Evolutionary conservation across 495 filamentous ascomycete species (phyloP), one percentile per base, ranked within the genome.

Genomic region (Pseudevernia furfuracea): DNA sequence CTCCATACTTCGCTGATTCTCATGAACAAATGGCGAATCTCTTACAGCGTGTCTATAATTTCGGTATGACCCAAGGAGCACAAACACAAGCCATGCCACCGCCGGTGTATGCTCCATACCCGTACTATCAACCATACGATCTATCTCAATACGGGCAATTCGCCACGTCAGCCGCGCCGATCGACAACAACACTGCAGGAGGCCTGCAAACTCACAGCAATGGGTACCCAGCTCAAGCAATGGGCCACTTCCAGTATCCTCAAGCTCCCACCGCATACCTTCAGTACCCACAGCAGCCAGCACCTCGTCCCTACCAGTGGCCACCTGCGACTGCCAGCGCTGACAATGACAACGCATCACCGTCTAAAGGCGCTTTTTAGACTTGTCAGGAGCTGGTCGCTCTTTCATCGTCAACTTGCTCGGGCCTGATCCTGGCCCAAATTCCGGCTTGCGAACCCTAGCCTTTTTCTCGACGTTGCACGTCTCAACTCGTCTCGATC

Each of bases 11-110:
- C 21, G 25, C 19, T 14, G 58, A 70, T 38, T 38, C 58, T 58
- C 60, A 61, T 21, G 64, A 71, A 15, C 52, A 67, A 17, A 59
- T 71, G 58, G 60, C 60, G 5, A 60, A 63, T 17, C 60, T 66
- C 10, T 72, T 69, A 34, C 69, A 70, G 60, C 66, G 67, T 19
- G 67, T 69, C n/a, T 46, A 71, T 19, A 64, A 59, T 7, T 58
- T 69, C 56, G 70, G 70, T 25, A 68, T 72, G 57, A 53, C 62
- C 25, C 66, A 72, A 23, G 70, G 67, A 6, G 56, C 59, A 17
- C 63, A 68, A 39, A 61, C 67, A 32, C 62, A 70, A 53, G 41
- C 62, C 4, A 55, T 70, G 57, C 52, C 56, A 25, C 59, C 67
- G 57, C 67, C 62, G 12, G 52, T 60, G 10, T 71, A 66, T 44